Evolutionary conservation across 192 early-diverging fungal species (phyloP).

Genomic region (Rhizoclosmatium globosum): DNA sequence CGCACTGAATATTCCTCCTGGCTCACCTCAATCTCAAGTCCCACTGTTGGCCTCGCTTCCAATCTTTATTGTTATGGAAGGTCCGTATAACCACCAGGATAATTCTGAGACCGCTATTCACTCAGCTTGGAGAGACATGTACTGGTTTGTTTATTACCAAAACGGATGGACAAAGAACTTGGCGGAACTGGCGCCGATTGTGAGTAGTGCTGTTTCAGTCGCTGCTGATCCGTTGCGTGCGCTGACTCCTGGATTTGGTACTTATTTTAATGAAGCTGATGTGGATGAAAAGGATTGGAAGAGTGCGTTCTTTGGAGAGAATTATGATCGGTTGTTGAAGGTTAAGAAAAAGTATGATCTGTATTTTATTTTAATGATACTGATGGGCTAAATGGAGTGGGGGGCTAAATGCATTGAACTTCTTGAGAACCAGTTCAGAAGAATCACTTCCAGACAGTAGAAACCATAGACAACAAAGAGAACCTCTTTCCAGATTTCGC

Average conservation of each 20-base stretch:
- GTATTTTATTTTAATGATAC: background rate
- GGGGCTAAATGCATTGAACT: too few relatives aligned
- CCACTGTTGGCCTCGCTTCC: too few relatives aligned
- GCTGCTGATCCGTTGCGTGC: background rate
- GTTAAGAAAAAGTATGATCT: conserved; percentile 58
- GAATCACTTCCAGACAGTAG: too few relatives aligned
- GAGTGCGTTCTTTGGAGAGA: conserved; percentile 52
- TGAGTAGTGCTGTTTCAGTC: background rate
- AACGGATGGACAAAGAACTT: background rate
- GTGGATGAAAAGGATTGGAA: conserved; percentile 52
- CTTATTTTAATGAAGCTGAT: conserved; percentile 62
- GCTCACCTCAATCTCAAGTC: too few relatives aligned
- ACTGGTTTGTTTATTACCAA: background rate
- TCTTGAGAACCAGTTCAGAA: too few relatives aligned
- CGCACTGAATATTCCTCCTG: too few relatives aligned
- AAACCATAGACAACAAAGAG: too few relatives aligned
- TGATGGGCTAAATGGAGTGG: too few relatives aligned
- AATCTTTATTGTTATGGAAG: too few relatives aligned
- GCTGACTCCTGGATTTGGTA: conserved; percentile 49
- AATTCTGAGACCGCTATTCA: too few relatives aligned
- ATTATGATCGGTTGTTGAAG: conserved; percentile 50
- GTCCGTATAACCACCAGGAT: too few relatives aligned
- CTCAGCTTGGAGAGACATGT: background rate
- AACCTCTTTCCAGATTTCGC: too few relatives aligned
- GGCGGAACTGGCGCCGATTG: background rate